Base-by-base conservation (phyloP, 2,329 filamentous ascomycete genomes). In the Westerdykella sp. region DNA sequence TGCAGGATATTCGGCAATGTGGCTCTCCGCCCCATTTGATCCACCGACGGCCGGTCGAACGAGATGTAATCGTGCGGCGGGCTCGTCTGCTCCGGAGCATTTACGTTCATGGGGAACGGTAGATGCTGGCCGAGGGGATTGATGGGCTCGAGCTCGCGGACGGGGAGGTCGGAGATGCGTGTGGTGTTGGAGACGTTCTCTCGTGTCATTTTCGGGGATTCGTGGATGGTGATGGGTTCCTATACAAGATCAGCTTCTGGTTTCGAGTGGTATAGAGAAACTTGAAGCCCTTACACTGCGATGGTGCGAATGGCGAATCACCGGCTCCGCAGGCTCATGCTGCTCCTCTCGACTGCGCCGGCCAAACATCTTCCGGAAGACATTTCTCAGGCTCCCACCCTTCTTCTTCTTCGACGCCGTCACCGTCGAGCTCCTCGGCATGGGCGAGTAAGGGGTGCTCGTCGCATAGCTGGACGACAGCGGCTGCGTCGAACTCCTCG, bases 21-120 rank as follows among this genome's bases (percentile, higher is more conserved):
- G 21, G 63, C 65, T 49, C 65, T 56, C 18, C 65, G 57, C 21
- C 59, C 54, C 38, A 50, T 51, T 12, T 56, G 34, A 6, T 56
- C 50, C 6, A 53, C 52, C 14, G 54, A 45, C 12, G 58, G 50
- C 14, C 40, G 41, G 22, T 65, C 55, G 40, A 66, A 66, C 16
- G 51, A 60, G 37, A 66, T 51, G 40, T 67, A 67, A 30, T 65
- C 57, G 22, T 62, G 55, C 6, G 57, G 60, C 32, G 64, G 62
- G 44, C 60, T 66, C 7, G 53, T 46, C 39, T 57, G 53, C 41
- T 62, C 58, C 14, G 65, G 63, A 7, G 64, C 64, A 42, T 68
- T 68, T 35, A 68, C 63, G 37, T 68, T 68, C 65, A 68, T 68
- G 1, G 65, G 65, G 40, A 66, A 68, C 1, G 65, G 65, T 7